Conservation (phyloP, 2,329 filamentous ascomycete species). For the Monosporascus cannonballus region DNA sequence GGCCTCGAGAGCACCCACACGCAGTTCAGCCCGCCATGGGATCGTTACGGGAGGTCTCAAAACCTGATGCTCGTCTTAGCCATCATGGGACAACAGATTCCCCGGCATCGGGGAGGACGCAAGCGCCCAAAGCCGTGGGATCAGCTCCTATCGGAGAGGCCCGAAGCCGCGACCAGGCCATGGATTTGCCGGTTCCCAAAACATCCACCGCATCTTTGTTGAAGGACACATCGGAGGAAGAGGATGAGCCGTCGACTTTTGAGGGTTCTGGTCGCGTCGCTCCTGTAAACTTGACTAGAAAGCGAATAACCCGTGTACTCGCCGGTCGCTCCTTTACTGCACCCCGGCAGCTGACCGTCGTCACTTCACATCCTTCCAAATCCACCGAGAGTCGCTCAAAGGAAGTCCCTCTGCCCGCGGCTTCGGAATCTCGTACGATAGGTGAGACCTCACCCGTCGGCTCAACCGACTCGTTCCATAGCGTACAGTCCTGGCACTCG, state of each 20-base stretch:
- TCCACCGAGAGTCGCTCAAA: constrained; percentile 9
- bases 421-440: constrained; percentile 16
- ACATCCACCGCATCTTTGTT: background rate
- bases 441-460: constrained; percentile 37
- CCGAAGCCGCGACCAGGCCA: background rate
- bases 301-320: constrained; percentile 22
- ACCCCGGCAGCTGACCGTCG: constrained; percentile 35
- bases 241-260: constrained; percentile 18
- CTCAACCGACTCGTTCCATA: constrained; percentile 49
- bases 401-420: constrained; percentile 11
- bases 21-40: too few relatives aligned
- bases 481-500: constrained; percentile 46
- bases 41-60: too few relatives aligned
- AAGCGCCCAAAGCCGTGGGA: too few relatives aligned
- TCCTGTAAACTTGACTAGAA: constrained; percentile 21
- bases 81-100: background rate
- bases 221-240: constrained; percentile 3
- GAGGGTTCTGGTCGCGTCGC: constrained; percentile 22
- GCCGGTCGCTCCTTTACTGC: constrained; percentile 31
- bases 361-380: constrained; percentile 35
- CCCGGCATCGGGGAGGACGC: background rate
- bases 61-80: background rate
- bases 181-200: background rate
- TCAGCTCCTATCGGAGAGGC: background rate
- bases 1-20: background rate